These are phyloP conservation scores for Geopyxis carbonaria DNA, from an alignment of 495 filamentous ascomycete species.

Conservation along the genomic window DNA sequence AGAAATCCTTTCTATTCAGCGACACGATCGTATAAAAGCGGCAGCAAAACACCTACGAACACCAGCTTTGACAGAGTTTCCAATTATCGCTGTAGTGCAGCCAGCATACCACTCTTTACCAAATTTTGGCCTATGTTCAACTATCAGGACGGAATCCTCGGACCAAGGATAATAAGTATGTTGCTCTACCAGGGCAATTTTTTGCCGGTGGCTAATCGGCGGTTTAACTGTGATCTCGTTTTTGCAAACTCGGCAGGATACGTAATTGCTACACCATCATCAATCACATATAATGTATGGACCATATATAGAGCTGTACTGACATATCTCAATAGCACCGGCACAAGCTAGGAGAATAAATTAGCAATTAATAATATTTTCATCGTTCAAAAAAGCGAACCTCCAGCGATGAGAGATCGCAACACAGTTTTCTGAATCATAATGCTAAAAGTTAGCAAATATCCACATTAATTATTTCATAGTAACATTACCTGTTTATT, in stretches of 20 bases:
- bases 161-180: background rate
- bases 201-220: conserved; percentile 55
- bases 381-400: conserved; percentile 7
- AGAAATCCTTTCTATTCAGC: conserved; percentile 75
- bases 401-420: conserved; percentile 23
- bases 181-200: conserved; percentile 60
- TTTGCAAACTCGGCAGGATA: conserved; percentile 98
- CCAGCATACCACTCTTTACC: conserved; percentile 93
- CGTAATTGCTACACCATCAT: conserved; percentile 54
- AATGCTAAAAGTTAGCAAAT: too few relatives aligned
- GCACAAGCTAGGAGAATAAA: conserved; percentile 39
- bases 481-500: too few relatives aligned
- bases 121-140: conserved; percentile 48
- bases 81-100: conserved; percentile 91
- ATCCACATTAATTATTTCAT: too few relatives aligned
- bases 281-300: background rate
- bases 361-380: conserved; percentile 1
- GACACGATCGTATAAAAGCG: too few relatives aligned
- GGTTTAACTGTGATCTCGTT: conserved; percentile 85
- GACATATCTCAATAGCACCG: conserved; percentile 89
- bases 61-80: conserved; percentile 89
- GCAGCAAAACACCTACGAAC: conserved; percentile 57
- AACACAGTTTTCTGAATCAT: background rate
- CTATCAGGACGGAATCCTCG: background rate
- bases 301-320: conserved; percentile 3